A percentile compares a stretch with the other conserved stretches of the same genome.
Evolutionary conservation across 139 green algal genomes (phyloP).

Genomic region (Volvox reticuliferus): DNA sequence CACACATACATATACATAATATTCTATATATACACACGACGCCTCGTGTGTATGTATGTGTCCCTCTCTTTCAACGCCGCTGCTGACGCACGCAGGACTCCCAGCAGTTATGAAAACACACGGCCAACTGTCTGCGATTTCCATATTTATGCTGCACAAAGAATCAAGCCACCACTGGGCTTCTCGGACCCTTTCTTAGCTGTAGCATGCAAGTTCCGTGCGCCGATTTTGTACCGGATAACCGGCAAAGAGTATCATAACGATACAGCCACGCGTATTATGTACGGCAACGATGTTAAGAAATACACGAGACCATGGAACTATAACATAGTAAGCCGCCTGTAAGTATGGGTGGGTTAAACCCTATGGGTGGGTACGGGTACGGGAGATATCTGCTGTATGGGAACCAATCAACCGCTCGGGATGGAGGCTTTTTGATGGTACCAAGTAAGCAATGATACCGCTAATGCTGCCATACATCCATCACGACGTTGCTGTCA

Average conservation of each 20-base stretch:
- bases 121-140: slow-evolving; percentile 41
- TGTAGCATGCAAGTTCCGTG: background rate
- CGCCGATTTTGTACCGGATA: background rate
- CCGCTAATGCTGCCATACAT: too few species aligned
- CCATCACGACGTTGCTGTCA: background rate
- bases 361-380: background rate
- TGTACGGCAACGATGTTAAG: background rate
- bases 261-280: slow-evolving; percentile 18
- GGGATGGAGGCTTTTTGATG: background rate
- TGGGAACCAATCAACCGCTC: background rate
- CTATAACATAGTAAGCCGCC: background rate
- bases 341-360: background rate
- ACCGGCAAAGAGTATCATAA: slow-evolving; percentile 12
- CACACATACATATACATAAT: too few species aligned
- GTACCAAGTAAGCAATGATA: too few species aligned
- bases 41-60: too few species aligned
- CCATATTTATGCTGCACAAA: background rate
- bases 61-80: too few species aligned
- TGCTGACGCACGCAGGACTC: too few species aligned
- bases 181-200: background rate
- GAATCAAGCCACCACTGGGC: background rate
- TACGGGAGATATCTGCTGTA: background rate
- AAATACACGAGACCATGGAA: background rate
- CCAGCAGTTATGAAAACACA: background rate
- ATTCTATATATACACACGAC: too few species aligned